A percentile compares a stretch with the other conserved stretches of the same genome.
phyloP scores from a whole-genome alignment of 495 filamentous ascomycete genomes.

The Aspergillus sparsus region DNA sequence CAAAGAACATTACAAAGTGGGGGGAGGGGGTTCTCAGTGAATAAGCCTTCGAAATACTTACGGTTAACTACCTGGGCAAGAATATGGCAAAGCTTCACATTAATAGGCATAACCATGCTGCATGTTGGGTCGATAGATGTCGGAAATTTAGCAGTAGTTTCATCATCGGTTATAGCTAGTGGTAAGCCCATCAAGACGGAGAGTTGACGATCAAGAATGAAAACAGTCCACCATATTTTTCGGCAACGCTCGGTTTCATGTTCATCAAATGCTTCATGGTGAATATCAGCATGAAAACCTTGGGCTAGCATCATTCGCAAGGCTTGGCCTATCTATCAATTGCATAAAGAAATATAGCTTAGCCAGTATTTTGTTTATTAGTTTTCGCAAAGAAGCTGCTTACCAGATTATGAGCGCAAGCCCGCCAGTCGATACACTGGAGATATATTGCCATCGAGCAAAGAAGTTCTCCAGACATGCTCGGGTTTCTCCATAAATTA shows the following conservation, averaged over 20 bases:
- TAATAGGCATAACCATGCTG: slow-evolving; percentile 35
- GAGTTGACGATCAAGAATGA: slow-evolving; percentile 46
- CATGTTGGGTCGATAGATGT: slow-evolving; percentile 31
- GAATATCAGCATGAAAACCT: slow-evolving; percentile 47
- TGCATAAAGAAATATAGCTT: neutral
- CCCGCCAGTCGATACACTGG: slow-evolving; percentile 43
- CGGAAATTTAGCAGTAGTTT: slow-evolving; percentile 38
- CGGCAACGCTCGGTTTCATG: slow-evolving; percentile 37
- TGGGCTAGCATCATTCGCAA: slow-evolving; percentile 42
- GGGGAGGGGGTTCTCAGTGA: too few relatives aligned
- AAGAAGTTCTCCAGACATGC: slow-evolving; percentile 41
- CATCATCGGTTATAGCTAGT: slow-evolving; percentile 38
- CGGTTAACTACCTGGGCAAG: slow-evolving; percentile 42
- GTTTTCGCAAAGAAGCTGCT: neutral
- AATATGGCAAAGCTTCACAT: slow-evolving; percentile 44
- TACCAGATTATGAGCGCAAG: slow-evolving; percentile 43
- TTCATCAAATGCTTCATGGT: slow-evolving; percentile 34
- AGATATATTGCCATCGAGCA: slow-evolving; percentile 47
- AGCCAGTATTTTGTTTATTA: neutral
- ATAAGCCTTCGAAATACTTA: slow-evolving; percentile 22
- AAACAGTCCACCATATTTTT: slow-evolving; percentile 49
- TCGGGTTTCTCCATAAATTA: slow-evolving; percentile 37
- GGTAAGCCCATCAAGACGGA: slow-evolving; percentile 47
- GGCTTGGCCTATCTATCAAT: slow-evolving; percentile 44
- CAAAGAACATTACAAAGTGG: neutral